phyloP scores from a whole-genome alignment of 179 eudicot genomes.

The Amaranthus tricolor region DNA sequence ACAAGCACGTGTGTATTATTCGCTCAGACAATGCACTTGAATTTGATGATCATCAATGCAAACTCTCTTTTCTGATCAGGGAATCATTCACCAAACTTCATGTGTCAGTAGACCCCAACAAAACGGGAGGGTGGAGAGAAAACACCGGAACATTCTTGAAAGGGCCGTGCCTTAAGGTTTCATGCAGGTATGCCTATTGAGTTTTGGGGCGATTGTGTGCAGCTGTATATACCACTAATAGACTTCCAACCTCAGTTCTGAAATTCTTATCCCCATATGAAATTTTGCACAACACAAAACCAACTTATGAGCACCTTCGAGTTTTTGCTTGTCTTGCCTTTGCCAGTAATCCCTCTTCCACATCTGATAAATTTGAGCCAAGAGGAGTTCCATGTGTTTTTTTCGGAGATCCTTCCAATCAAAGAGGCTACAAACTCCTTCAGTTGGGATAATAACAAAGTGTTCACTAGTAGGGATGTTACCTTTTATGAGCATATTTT shows the following conservation, averaged over 20 bases:
- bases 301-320: too few relatives aligned
- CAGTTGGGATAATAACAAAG: neutral
- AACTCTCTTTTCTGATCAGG: neutral
- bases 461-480: neutral
- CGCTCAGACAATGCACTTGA: neutral
- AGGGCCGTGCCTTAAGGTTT: neutral
- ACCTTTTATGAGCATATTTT: neutral
- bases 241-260: too few relatives aligned
- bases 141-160: neutral
- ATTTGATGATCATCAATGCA: neutral
- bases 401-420: neutral
- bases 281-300: too few relatives aligned
- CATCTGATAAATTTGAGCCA: too few relatives aligned
- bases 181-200: neutral
- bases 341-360: too few relatives aligned
- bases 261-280: too few relatives aligned
- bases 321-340: too few relatives aligned
- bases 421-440: neutral
- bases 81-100: neutral
- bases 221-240: too few relatives aligned
- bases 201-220: too few relatives aligned
- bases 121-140: neutral
- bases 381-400: neutral
- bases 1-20: neutral
- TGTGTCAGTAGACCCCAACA: neutral